Base-by-base conservation (phyloP, 148 eudicot genomes). In the Pharnaceum exiguum region DNA sequence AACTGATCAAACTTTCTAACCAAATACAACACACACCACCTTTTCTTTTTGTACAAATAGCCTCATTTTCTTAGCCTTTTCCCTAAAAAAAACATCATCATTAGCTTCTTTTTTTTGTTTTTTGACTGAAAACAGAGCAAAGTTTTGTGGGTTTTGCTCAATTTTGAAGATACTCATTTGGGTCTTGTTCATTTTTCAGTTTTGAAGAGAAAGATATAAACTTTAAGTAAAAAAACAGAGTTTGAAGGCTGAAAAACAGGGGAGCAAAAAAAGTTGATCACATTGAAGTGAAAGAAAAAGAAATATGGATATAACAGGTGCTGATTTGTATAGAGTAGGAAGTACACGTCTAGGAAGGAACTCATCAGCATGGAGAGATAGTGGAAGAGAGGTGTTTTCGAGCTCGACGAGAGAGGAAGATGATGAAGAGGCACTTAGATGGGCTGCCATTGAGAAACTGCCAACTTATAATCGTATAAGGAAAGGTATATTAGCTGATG, bases 381-480 rank as follows among this genome's bases (percentile, higher is more conserved):
- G 78, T 29, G 78, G 75, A 1, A 66, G 79, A 47, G 87, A 85
- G 10, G 75, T 81, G 2, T 85, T 85, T 59, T 74, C 86, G 2
- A 56, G 49, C 24, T 81, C 87, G 10, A 63, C 66, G 4, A 16
- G 66, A 8, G 86, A 75, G 2, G 86, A 76, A 60, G 86, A 89
- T 32, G 96, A 89, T 53, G 96, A 89, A 67, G 96, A 89, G 38
- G 93, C 96, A 7, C 60, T 89, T 0, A 80, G 73, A 51, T 89
- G 96, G 96, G 89, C 96, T 28, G 96, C 96, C 1, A 53, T 89
- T n/a, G 94, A 89, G 68, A 89, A 73, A 46, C 73, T 85, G 13
- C 94, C 96, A 0, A 89, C 94, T 2, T 76, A 89, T 63, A 74
- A 64, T 43, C 72, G 94, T 6, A 57, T 89, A 13, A 69, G 79